phyloP scores from a whole-genome alignment of 257 asterid species.

The Nicotiana tabacum region DNA sequence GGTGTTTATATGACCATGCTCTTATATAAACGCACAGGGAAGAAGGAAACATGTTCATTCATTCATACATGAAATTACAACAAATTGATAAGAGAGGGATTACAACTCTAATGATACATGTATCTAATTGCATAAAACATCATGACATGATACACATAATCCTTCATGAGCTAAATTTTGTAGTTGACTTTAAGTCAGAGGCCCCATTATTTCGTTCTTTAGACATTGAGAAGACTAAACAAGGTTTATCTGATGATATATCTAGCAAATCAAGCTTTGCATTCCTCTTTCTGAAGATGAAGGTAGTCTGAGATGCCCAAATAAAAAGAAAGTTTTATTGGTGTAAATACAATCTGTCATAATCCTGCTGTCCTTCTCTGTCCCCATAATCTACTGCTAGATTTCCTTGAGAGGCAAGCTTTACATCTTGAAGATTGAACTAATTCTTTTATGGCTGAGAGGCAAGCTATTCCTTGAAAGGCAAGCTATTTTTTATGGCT shows the following conservation, averaged over 20 bases:
- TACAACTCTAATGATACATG: not conserved
- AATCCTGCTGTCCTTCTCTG: not conserved
- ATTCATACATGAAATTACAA: not conserved
- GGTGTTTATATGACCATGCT: not conserved
- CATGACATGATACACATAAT: not conserved
- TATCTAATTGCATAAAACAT: not conserved
- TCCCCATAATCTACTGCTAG: not conserved
- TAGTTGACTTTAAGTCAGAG: not conserved
- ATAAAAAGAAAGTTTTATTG: not conserved
- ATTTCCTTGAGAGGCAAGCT: not conserved
- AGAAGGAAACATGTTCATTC: not conserved
- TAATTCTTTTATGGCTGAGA: not conserved
- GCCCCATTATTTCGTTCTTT: not conserved
- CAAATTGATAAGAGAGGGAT: not conserved
- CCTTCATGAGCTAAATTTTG: not conserved
- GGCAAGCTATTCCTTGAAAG: not conserved
- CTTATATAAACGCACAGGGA: not conserved
- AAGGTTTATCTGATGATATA: not conserved
- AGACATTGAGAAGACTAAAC: not conserved
- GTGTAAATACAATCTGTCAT: not conserved
- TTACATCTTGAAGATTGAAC: not conserved
- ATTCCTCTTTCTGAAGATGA: not conserved
- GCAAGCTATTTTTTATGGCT: not conserved
- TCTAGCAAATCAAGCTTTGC: not conserved
- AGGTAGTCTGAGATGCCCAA: not conserved